Evolutionary conservation across 2,329 filamentous ascomycete species (phyloP), one percentile per base, ranked within the genome.

Genomic region (Arthrinium phaeospermum): DNA sequence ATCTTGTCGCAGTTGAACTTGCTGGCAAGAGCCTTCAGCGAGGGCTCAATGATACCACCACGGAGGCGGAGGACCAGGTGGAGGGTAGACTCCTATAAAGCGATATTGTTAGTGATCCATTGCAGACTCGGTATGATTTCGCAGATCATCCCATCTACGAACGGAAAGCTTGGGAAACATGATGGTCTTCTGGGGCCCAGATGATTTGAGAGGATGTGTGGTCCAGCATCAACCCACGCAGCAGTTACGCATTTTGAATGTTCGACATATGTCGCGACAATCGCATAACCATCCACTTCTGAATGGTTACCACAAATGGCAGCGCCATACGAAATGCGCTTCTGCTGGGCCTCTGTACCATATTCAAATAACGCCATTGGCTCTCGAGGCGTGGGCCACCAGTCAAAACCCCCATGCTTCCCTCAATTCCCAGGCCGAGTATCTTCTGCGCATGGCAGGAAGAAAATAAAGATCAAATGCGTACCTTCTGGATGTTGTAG

Each of bases 1-100:
- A 96, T 96, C 75, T 98, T 98, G 80, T 98, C 96, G 93, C 96
- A 98, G 93, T 99, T 98, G 92, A 97, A 98, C 91, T 98, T 98
- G 90, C 93, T 95, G 84, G 96, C 96, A 78, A 98, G 92, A 80
- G 94, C 96, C 93, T 98, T 98, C 82, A 98, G 92, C 82, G 95
- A 98, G 82, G 96, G 96, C 91, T 98, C 96, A 83, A 98, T 98
- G 90, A 98, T 96, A 91, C 96, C 96, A 91, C 96, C 96, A 91
- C 96, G 95, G 82, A 98, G 95, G 90, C 96, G 95, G 87, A 98
- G 95, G 84, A 98, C 96, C 83, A 98, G 88, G 89, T 98, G 96
- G 81, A 98, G 95, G 79, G 96, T 98, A 72, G 96, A 98, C 91
- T 98, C 96, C 94, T 96, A 80, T 78, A 77, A 73, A 73, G 30